Base-by-base conservation (phyloP, 2,329 filamentous ascomycete genomes). In the Stemphylium lycopersici region DNA sequence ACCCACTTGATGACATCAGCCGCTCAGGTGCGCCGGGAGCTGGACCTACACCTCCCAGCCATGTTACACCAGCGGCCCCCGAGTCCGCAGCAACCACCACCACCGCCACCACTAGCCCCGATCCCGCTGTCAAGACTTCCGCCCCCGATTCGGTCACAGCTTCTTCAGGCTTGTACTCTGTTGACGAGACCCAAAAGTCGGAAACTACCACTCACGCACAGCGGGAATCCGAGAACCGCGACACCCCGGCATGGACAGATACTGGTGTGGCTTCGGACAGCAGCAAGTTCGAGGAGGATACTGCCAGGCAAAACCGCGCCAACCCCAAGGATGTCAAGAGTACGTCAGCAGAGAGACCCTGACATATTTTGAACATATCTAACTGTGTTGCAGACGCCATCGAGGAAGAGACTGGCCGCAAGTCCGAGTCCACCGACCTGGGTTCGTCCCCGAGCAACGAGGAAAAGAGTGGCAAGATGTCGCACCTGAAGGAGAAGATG, bases 271-370 rank as follows among this genome's bases (percentile, higher is more conserved):
- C 46, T 18, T 50, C 55, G 33, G 51, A 81, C 72, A 81, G 80
- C 18, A 81, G 79, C 0, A 87, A 78, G 31, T 84, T 86, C 13
- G 87, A 90, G 34, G 87, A 87, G 33, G 87, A 87, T 5, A 80
- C 89, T 62, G 89, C 89, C 67, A 55, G 18, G 39, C 52, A 50
- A 24, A 51, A 55, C 24, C 41, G 41, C 26, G 52, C 52, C 16
- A 44, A 46, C 26, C 12, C 40, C 20, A 87, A 90, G 63, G 75
- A 74, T 1, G 66, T 64, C 6, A 82, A 82, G 55, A 53, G 62
- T 61, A 56, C 38, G 59, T 76, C 71, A 62, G 67, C 37, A 29
- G 52, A 58, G 26, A 63, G 59, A 49, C 41, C 61, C 1, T 37
- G 52, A 8, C 41, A 53, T 26, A 36, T 62, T 10, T 41, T 68